phyloP scores from a whole-genome alignment of 305 asterid genomes.

The Solanum hybrid region DNA sequence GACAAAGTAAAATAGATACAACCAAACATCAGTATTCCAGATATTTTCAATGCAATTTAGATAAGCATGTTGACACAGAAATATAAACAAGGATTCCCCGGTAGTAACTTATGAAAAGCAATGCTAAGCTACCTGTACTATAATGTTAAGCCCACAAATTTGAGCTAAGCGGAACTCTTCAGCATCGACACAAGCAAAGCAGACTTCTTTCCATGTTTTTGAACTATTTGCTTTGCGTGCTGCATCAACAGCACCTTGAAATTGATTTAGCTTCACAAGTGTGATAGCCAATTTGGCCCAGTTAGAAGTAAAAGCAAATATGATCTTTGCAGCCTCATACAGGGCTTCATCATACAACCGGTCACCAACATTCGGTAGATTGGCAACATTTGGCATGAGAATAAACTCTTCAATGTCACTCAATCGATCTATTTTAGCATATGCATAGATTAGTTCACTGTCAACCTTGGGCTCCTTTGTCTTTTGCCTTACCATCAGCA shows the following conservation, averaged over 20 bases:
- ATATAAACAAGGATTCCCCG: neutral
- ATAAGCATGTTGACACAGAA: neutral
- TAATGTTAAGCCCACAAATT: constrained; percentile 97
- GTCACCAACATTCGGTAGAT: constrained; percentile 96
- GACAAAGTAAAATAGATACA: constrained; percentile 2
- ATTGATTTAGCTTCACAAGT: constrained; percentile 81
- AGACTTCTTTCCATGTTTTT: constrained; percentile 97
- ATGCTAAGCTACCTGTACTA: constrained; percentile 65
- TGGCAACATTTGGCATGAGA: constrained; percentile 99
- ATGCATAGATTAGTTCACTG: constrained; percentile 94
- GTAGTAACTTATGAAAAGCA: neutral
- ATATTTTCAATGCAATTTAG: neutral
- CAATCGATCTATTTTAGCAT: constrained; percentile 92
- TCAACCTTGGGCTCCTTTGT: constrained; percentile 97
- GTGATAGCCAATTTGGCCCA: constrained; percentile 96
- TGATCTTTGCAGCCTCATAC: constrained; percentile 96
- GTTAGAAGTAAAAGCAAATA: constrained; percentile 82
- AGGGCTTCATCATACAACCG: constrained; percentile 91
- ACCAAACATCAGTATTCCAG: constrained; percentile 6
- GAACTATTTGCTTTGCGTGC: constrained; percentile 97
- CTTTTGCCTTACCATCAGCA: constrained; percentile 95
- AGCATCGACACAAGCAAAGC: constrained; percentile 99
- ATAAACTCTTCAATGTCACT: constrained; percentile 95
- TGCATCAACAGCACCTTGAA: constrained; percentile 99
- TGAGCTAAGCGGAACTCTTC: constrained; percentile 99